Percentiles rank a stretch among this genome's conserved stretches.
phyloP scores from a whole-genome alignment of 176 grass and related monocot species.

The Aegilops longissima region DNA sequence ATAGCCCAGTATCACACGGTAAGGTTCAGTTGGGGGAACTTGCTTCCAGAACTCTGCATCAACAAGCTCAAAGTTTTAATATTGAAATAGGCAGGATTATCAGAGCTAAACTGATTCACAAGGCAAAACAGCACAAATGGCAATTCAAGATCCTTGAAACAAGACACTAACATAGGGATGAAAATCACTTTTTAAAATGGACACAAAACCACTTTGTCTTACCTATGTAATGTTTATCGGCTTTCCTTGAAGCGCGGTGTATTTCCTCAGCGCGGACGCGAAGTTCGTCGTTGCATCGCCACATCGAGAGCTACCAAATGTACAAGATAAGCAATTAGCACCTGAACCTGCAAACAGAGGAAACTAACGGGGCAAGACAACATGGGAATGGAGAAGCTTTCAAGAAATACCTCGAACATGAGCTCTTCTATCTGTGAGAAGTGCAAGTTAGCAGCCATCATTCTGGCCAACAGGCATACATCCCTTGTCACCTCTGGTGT shows the following conservation, averaged over 20 bases:
- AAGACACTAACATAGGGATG: too few relatives aligned
- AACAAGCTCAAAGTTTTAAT: background rate
- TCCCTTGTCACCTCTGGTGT: slow-evolving; percentile 90
- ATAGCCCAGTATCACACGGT: slow-evolving; percentile 75
- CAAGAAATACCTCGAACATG: slow-evolving; percentile 77
- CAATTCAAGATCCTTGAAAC: background rate
- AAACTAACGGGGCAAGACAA: background rate
- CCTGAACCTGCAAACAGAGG: background rate
- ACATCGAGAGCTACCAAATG: slow-evolving; percentile 75
- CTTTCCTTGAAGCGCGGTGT: slow-evolving; percentile 33
- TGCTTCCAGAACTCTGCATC: slow-evolving; percentile 85
- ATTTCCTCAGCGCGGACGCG: slow-evolving; percentile 53
- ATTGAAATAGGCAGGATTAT: background rate
- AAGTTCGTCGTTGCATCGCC: slow-evolving; percentile 82
- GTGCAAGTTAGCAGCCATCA: slow-evolving; percentile 89
- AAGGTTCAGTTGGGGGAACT: slow-evolving; percentile 67
- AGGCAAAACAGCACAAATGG: background rate
- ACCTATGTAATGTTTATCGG: slow-evolving; percentile 85
- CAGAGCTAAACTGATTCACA: background rate
- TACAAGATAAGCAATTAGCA: background rate
- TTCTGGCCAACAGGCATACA: slow-evolving; percentile 77
- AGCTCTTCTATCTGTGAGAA: slow-evolving; percentile 74
- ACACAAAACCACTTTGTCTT: background rate
- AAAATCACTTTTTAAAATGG: background rate
- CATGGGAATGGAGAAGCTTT: background rate